phyloP scores from a whole-genome alignment of 2,329 filamentous ascomycete genomes.

The Microdochium nivale region DNA sequence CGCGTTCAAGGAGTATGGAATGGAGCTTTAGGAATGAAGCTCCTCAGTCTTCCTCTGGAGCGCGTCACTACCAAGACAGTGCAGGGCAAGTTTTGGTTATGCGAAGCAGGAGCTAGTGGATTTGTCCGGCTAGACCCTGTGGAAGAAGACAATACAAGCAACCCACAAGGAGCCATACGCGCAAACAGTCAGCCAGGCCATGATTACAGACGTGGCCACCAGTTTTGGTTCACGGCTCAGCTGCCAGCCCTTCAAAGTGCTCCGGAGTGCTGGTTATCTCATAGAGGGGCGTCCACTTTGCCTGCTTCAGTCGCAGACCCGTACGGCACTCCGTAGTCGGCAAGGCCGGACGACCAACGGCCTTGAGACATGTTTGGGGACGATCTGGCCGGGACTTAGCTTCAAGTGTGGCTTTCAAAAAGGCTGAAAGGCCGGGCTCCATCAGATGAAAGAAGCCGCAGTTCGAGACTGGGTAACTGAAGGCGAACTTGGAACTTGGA shows the following conservation, averaged over 20 bases:
- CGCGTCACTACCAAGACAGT: neutral
- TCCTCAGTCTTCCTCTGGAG: neutral
- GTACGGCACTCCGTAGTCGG: no score
- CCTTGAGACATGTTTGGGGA: neutral
- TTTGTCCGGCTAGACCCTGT: no score
- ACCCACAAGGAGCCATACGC: no score
- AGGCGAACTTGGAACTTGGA: no score
- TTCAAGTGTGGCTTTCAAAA: neutral
- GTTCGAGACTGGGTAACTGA: no score
- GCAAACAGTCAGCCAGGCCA: no score
- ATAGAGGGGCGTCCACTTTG: neutral
- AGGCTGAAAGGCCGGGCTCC: neutral
- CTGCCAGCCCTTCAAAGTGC: neutral
- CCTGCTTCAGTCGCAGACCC: neutral
- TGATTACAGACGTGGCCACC: no score
- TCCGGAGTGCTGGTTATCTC: neutral
- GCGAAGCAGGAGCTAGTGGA: neutral
- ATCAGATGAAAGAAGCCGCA: neutral
- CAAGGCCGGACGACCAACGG: neutral
- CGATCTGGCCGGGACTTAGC: neutral
- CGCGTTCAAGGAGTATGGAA: conserved; percentile 1
- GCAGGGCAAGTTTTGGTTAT: neutral
- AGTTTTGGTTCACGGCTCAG: neutral
- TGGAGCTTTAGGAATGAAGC: neutral
- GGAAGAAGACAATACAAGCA: no score